Evolutionary conservation across 257 asterid species (phyloP).

Genomic region (Agastache rugosa): DNA sequence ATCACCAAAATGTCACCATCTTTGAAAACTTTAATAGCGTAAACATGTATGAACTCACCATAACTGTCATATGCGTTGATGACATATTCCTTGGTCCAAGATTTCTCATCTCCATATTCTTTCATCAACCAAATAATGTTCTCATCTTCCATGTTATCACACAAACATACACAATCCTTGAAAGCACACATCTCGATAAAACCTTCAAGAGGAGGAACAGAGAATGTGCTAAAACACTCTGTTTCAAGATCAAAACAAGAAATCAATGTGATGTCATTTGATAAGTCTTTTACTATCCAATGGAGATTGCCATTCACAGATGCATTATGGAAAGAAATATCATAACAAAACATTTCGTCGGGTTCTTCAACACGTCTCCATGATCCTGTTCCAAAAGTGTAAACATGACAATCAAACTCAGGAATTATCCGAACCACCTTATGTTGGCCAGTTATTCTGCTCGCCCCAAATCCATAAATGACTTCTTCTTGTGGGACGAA

Average conservation of each 20-base stretch:
- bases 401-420: not conserved
- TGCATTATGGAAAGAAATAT: not conserved
- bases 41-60: not conserved
- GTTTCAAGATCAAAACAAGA: not conserved
- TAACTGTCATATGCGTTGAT: not conserved
- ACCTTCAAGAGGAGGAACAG: not conserved
- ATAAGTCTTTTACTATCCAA: not conserved
- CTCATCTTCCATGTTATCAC: not conserved
- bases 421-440: not conserved
- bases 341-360: too few relatives aligned
- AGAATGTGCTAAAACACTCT: not conserved
- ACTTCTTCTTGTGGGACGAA: too few relatives aligned
- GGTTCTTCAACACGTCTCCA: not conserved
- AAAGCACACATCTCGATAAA: not conserved
- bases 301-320: conserved; percentile 4
- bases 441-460: not conserved
- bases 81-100: not conserved
- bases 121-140: not conserved
- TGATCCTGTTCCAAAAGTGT: not conserved
- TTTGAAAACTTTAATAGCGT: not conserved
- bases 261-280: not conserved
- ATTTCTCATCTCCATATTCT: not conserved
- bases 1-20: not conserved
- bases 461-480: not conserved
- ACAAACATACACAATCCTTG: not conserved